Conservation (phyloP, 805 yeast genomes). For the Ogataea henricii region DNA sequence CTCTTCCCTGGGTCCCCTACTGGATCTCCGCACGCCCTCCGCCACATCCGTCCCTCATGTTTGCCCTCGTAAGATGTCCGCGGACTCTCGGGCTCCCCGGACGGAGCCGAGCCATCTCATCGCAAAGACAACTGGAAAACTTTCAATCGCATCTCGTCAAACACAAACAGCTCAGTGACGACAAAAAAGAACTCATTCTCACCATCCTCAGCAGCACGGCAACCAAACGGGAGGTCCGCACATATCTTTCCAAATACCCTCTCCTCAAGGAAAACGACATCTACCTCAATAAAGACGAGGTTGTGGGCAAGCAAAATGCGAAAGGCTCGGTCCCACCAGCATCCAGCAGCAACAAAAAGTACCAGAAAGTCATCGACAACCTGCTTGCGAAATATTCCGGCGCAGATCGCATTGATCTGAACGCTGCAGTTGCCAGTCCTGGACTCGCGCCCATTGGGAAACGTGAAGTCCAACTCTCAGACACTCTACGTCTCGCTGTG, state of each 20-base stretch:
- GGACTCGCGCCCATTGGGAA: slow-evolving; percentile 1
- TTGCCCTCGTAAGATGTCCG: not conserved
- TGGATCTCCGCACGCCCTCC: no score
- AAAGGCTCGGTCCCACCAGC: not conserved
- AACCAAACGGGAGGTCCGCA: slow-evolving; percentile 87
- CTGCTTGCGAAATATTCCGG: slow-evolving; percentile 26
- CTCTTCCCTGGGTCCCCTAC: no score
- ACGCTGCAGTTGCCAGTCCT: not conserved
- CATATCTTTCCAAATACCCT: slow-evolving; percentile 73
- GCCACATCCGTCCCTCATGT: not conserved
- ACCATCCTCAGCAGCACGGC: slow-evolving; percentile 88
- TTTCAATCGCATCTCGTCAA: slow-evolving; percentile 31
- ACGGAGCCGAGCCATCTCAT: not conserved
- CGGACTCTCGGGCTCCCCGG: not conserved
- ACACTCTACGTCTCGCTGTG: slow-evolving; percentile 55
- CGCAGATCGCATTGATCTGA: slow-evolving; percentile 10
- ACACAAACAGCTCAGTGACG: slow-evolving; percentile 39
- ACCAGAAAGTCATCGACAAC: slow-evolving; percentile 36
- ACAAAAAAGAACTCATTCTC: slow-evolving; percentile 70
- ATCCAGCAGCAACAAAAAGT: slow-evolving; percentile 26
- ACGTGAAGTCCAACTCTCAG: slow-evolving; percentile 34
- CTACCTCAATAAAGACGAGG: slow-evolving; percentile 26
- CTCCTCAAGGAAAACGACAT: slow-evolving; percentile 38
- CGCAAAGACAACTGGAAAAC: slow-evolving; percentile 14
- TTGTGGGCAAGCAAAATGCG: slow-evolving; percentile 8